Conservation (phyloP, 83 land plant species). For the Picea abies region DNA sequence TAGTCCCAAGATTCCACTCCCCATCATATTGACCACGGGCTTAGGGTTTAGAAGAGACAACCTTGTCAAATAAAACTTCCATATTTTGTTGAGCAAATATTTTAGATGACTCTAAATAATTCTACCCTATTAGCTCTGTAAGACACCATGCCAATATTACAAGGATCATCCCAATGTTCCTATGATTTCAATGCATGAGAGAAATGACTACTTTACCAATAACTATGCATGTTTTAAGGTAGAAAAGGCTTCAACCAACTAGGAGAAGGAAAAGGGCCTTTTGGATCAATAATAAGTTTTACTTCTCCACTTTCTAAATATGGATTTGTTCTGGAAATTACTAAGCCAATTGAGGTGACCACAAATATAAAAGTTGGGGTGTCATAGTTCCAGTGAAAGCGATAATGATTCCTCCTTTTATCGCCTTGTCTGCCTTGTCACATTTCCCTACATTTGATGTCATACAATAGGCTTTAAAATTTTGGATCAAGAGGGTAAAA, state of each 20-base stretch:
- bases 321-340: constrained; percentile 71
- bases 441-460: constrained; percentile 66
- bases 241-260: constrained; percentile 77
- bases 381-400: constrained; percentile 78
- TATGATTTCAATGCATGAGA: constrained; percentile 59
- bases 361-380: constrained; percentile 94
- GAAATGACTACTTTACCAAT: constrained; percentile 85
- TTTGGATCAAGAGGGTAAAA: background rate
- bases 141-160: no score
- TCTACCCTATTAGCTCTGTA: no score
- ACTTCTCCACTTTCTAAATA: constrained; percentile 85
- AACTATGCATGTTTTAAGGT: constrained; percentile 77
- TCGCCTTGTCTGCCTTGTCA: constrained; percentile 72
- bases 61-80: no score
- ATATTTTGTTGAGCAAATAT: no score
- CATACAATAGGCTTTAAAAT: background rate
- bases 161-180: no score
- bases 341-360: constrained; percentile 80
- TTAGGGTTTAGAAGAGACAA: no score
- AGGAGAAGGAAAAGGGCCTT: constrained; percentile 68
- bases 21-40: no score
- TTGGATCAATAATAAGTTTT: constrained; percentile 77
- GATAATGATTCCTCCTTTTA: constrained; percentile 84
- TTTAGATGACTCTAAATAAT: no score
- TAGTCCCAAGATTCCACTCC: no score